Evolutionary conservation across 2,329 filamentous ascomycete genomes (phyloP).

Genomic region (Cryphonectria nitschkei): DNA sequence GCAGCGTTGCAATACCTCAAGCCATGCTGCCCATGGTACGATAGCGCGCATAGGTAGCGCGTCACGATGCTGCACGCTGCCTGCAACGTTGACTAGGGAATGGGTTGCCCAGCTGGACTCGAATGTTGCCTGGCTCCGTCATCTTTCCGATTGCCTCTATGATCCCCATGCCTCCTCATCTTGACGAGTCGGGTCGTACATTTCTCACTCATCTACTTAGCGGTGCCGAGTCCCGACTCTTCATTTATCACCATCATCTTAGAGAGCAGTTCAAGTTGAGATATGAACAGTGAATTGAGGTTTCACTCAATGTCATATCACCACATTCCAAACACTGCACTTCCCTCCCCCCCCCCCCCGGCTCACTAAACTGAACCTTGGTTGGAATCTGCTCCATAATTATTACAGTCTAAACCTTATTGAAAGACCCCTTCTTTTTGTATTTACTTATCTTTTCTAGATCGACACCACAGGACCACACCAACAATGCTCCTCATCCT

Average conservation of each 20-base stretch:
- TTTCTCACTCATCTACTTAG: background rate
- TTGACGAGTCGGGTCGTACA: background rate
- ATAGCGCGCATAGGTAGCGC: constrained; percentile 4
- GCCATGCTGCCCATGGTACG: background rate
- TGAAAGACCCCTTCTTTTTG: background rate
- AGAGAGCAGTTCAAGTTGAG: background rate
- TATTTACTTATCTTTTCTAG: background rate
- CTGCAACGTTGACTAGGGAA: background rate
- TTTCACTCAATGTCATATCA: background rate
- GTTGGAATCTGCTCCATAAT: background rate
- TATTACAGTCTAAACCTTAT: background rate
- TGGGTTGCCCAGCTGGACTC: background rate
- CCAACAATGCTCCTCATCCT: constrained; percentile 8
- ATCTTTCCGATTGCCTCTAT: background rate
- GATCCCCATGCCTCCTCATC: background rate
- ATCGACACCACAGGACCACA: background rate
- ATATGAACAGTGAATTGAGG: background rate
- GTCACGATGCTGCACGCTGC: background rate
- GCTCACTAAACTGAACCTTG: background rate
- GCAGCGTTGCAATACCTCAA: background rate
- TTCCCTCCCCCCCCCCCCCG: background rate
- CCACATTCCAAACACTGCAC: background rate
- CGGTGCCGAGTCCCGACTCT: background rate
- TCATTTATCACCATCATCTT: background rate
- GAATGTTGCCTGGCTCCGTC: background rate